Conservation (phyloP, 2,329 filamentous ascomycete species). For the Colletotrichum scovillei region DNA sequence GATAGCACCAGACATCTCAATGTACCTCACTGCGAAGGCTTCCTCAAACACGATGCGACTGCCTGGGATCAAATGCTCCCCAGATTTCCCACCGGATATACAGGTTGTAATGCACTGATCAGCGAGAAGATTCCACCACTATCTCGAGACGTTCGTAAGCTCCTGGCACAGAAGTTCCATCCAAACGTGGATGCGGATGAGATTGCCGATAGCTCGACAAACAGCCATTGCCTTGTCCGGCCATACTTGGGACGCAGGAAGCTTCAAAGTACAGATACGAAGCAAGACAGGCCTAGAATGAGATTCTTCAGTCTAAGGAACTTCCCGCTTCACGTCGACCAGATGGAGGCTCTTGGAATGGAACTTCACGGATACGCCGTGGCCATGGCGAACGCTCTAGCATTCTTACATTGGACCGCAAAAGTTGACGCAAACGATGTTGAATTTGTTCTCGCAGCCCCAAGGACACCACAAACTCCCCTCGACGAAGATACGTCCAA, state of each 20-base stretch:
- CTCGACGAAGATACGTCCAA: neutral
- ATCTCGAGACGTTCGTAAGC: conserved; percentile 18
- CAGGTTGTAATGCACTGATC: conserved; percentile 42
- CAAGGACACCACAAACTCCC: neutral
- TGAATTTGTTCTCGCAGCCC: conserved; percentile 61
- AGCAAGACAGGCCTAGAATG: neutral
- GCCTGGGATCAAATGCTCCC: conserved; percentile 38
- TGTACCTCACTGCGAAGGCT: conserved; percentile 3
- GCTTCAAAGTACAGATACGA: neutral
- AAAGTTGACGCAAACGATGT: conserved; percentile 63
- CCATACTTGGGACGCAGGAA: conserved; percentile 57
- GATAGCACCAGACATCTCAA: neutral
- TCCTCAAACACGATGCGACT: neutral
- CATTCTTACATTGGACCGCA: conserved; percentile 61
- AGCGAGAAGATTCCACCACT: conserved; percentile 44
- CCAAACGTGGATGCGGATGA: neutral
- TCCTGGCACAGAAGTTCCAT: conserved; percentile 38
- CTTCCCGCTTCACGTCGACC: conserved; percentile 59
- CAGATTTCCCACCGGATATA: conserved; percentile 37
- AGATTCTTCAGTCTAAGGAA: conserved; percentile 57
- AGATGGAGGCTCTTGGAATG: conserved; percentile 57
- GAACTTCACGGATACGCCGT: conserved; percentile 48
- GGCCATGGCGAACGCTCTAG: conserved; percentile 61
- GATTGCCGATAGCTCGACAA: conserved; percentile 40
- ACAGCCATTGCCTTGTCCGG: conserved; percentile 61